Conservation (phyloP, 1,284 basidiomycete species). For the Cutaneotrichosporon sp. region DNA sequence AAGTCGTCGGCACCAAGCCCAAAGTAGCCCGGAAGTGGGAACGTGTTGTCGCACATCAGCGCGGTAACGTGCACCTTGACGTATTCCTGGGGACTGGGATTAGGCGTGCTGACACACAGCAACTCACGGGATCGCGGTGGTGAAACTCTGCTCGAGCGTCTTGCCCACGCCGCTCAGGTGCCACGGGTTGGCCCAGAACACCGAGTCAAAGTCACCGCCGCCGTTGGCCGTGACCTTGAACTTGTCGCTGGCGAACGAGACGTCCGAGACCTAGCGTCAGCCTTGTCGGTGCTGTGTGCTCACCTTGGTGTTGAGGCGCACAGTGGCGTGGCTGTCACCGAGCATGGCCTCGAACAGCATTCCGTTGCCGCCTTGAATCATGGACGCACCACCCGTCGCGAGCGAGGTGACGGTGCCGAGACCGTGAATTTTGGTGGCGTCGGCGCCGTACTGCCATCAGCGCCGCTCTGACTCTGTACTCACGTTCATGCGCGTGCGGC, state of each 20-base stretch:
- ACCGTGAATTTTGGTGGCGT: constrained; percentile 70
- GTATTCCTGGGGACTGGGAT: constrained; percentile 58
- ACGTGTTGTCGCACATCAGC: constrained; percentile 60
- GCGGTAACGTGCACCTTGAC: constrained; percentile 84
- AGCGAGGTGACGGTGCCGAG: constrained; percentile 71
- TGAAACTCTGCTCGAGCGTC: constrained; percentile 10
- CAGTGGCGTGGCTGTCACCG: constrained; percentile 59
- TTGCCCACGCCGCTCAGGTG: constrained; percentile 22
- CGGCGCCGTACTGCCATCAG: constrained; percentile 50
- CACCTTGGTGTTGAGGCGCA: constrained; percentile 61
- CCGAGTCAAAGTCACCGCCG: constrained; percentile 34
- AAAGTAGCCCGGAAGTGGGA: constrained; percentile 60
- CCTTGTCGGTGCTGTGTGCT: neutral
- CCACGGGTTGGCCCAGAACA: constrained; percentile 46
- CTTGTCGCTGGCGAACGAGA: neutral
- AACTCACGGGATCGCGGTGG: constrained; percentile 17
- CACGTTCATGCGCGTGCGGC: constrained; percentile 78
- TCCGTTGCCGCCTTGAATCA: constrained; percentile 75
- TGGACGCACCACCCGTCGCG: constrained; percentile 63
- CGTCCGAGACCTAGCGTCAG: neutral
- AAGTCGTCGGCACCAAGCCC: constrained; percentile 51
- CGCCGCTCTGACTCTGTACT: constrained; percentile 18
- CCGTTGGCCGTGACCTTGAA: constrained; percentile 4
- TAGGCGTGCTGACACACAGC: neutral
- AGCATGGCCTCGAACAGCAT: constrained; percentile 80